Conservation (phyloP, 169 alveolate genomes). For the Ichthyophthirius multifiliis region DNA sequence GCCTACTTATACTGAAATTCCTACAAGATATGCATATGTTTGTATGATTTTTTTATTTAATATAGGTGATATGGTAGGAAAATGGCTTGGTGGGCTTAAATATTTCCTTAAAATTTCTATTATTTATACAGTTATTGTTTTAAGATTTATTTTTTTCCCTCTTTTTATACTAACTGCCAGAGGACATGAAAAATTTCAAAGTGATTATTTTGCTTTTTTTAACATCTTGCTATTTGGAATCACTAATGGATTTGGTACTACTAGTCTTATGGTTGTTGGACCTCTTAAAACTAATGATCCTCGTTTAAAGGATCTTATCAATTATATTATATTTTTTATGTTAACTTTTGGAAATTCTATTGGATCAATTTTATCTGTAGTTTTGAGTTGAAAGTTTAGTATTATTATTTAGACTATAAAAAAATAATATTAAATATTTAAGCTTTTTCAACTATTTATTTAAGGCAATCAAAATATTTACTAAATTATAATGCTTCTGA, state of each 20-base stretch:
- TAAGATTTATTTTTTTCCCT: not conserved
- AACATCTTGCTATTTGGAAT: not conserved
- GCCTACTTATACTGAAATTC: not conserved
- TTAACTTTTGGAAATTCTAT: conserved; percentile 22
- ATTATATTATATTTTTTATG: conserved; percentile 14
- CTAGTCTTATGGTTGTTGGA: not conserved
- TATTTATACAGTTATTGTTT: not conserved
- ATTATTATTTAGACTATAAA: too few relatives aligned
- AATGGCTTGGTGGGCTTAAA: not conserved
- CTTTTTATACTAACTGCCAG: not conserved
- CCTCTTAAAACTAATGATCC: conserved; percentile 6
- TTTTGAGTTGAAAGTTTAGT: too few relatives aligned
- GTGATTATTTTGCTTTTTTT: not conserved
- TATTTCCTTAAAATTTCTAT: not conserved
- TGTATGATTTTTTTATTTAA: not conserved
- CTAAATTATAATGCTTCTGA: too few relatives aligned
- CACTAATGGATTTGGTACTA: not conserved
- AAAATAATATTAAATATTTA: too few relatives aligned
- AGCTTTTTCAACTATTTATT: too few relatives aligned
- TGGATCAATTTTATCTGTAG: too few relatives aligned
- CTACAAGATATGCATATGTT: too few relatives aligned
- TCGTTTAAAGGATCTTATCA: not conserved
- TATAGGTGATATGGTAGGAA: not conserved
- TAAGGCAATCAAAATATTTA: too few relatives aligned
- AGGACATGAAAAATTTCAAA: not conserved